phyloP scores from a whole-genome alignment of 2,329 filamentous ascomycete genomes.

The Lasiodiplodia gonubiensis region DNA sequence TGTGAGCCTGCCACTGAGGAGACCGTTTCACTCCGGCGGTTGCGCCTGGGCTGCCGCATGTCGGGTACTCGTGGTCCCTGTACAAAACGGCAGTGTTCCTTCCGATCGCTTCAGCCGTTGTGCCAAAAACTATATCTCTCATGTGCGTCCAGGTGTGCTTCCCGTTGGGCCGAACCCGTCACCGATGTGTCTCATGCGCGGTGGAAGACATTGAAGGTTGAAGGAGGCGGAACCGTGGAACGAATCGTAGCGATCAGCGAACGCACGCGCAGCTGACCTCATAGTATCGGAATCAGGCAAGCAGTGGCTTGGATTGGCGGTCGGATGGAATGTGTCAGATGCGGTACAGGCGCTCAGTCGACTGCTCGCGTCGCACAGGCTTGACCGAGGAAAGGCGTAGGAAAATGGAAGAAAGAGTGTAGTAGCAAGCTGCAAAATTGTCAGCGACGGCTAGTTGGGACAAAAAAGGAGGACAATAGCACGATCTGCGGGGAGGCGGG shows the following conservation, averaged over 20 bases:
- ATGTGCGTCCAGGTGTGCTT: conserved; percentile 1
- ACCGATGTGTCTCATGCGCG: background rate
- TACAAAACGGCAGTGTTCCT: conserved; percentile 5
- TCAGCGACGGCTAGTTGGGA: background rate
- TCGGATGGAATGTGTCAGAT: background rate
- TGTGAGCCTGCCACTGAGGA: conserved; percentile 7
- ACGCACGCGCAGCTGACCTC: conserved; percentile 7
- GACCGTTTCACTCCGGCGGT: background rate
- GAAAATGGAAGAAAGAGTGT: background rate
- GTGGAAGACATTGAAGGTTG: background rate
- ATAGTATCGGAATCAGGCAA: background rate
- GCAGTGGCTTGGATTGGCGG: conserved; percentile 10
- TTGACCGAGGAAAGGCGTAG: background rate
- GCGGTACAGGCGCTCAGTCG: background rate
- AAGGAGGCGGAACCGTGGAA: background rate
- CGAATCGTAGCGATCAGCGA: conserved; percentile 4
- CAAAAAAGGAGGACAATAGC: background rate
- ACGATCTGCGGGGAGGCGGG: conserved; percentile 6
- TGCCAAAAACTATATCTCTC: conserved; percentile 6
- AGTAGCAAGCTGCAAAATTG: background rate
- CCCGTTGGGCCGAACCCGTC: background rate
- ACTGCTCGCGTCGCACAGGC: conserved; percentile 2
- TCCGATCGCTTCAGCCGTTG: background rate
- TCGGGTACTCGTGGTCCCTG: background rate
- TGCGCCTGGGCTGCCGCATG: background rate